These are phyloP conservation scores for Aspergillus clavatus DNA, from an alignment of 2,329 filamentous ascomycete species.

Conservation along the genomic window DNA sequence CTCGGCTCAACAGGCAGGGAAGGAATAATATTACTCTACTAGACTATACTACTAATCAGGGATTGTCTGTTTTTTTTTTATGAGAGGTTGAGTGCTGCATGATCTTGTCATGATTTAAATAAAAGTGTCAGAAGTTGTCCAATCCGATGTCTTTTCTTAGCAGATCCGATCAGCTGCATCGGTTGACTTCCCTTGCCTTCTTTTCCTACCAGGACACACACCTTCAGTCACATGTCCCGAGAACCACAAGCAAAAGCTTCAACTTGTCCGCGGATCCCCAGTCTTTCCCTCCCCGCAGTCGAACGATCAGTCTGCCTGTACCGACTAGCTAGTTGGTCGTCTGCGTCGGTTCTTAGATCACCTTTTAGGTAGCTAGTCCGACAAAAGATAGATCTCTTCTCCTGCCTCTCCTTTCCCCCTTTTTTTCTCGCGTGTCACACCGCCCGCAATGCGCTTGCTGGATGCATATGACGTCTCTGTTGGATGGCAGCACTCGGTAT, in stretches of 20 bases:
- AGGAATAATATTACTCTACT: background rate
- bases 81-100: no score
- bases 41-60: background rate
- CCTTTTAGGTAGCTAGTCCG: background rate
- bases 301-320: constrained; percentile 3
- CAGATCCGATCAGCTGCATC: no score
- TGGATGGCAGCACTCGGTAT: constrained; percentile 51
- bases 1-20: background rate
- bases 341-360: constrained; percentile 1
- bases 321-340: no score
- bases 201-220: no score
- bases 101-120: no score
- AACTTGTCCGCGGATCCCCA: constrained; percentile 10
- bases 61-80: no score
- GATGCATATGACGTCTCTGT: constrained; percentile 33
- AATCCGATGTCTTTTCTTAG: no score
- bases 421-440: constrained; percentile 11
- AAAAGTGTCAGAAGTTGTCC: no score
- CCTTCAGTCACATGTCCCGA: constrained; percentile 20
- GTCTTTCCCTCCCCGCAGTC: constrained; percentile 5
- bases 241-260: constrained; percentile 9
- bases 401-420: constrained; percentile 1
- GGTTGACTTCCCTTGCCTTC: no score
- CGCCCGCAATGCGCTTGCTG: constrained; percentile 30
- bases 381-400: background rate